These are phyloP conservation scores for Picochlorum sp. DNA, from an alignment of 139 green algal genomes.

Conservation along the genomic window DNA sequence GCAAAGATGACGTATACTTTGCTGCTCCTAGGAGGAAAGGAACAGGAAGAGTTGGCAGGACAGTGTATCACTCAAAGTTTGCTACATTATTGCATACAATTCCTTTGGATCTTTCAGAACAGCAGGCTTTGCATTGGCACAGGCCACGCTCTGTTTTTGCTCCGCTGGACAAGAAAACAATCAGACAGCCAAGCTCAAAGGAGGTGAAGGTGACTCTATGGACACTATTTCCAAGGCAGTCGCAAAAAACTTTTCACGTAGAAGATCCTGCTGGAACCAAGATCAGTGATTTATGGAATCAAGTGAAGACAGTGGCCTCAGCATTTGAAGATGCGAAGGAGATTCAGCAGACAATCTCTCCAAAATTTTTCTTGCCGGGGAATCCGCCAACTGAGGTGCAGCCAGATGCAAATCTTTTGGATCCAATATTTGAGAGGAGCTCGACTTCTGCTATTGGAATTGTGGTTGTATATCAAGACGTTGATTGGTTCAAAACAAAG, in stretches of 20 bases:
- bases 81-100: constrained; percentile 20
- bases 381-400: neutral
- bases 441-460: constrained; percentile 7
- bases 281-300: neutral
- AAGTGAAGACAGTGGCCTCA: neutral
- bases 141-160: constrained; percentile 16
- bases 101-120: constrained; percentile 4
- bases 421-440: neutral
- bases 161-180: neutral
- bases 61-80: constrained; percentile 17
- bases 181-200: neutral
- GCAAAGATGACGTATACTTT: constrained; percentile 17
- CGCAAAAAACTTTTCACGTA: neutral
- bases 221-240: constrained; percentile 1
- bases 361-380: neutral
- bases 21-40: constrained; percentile 8
- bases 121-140: constrained; percentile 11
- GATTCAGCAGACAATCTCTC: neutral
- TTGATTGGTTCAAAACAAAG: constrained; percentile 15
- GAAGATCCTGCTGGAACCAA: neutral
- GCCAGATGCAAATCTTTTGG: neutral
- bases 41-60: neutral
- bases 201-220: neutral
- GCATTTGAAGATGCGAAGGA: neutral
- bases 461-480: constrained; percentile 7